Conservation (phyloP, 2,329 filamentous ascomycete genomes). For the Aspergillus unguis region DNA sequence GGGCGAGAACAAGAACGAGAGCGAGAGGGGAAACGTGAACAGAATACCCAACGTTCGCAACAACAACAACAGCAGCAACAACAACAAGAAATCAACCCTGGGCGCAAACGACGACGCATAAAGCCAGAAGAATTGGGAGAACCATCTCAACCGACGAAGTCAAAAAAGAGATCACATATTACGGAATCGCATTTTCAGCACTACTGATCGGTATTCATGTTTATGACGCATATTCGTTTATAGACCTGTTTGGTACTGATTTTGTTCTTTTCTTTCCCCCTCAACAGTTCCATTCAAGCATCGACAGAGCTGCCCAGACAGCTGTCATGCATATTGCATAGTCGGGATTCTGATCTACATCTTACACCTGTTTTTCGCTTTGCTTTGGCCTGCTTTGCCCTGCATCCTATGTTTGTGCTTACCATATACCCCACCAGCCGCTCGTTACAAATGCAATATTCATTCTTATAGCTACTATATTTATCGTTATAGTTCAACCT, state of each 20-base stretch:
- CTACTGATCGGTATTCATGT: not conserved
- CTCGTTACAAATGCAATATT: too few relatives aligned
- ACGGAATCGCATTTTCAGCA: constrained; percentile 1
- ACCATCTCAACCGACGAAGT: not conserved
- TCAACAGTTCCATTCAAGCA: too few relatives aligned
- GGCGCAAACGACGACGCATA: constrained; percentile 18
- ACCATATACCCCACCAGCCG: too few relatives aligned
- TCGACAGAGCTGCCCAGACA: too few relatives aligned
- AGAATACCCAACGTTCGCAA: constrained; percentile 15
- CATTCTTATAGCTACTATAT: too few relatives aligned
- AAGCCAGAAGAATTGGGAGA: constrained; percentile 7
- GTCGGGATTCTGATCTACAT: too few relatives aligned
- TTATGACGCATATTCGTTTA: not conserved
- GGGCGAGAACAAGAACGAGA: constrained; percentile 12
- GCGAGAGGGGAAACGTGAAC: constrained; percentile 14
- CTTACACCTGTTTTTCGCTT: too few relatives aligned
- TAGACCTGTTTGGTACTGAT: not conserved
- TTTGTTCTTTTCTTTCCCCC: not conserved
- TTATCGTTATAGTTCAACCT: too few relatives aligned
- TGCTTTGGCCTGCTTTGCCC: too few relatives aligned
- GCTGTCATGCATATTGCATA: too few relatives aligned
- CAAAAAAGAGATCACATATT: not conserved
- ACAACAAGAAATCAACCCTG: constrained; percentile 18
- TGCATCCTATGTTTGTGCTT: too few relatives aligned
- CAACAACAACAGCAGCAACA: not conserved